Percentiles rank a stretch among this genome's conserved stretches.
These are phyloP conservation scores for Suillus spraguei DNA, from an alignment of 768 basidiomycete species.

Conservation along the genomic window DNA sequence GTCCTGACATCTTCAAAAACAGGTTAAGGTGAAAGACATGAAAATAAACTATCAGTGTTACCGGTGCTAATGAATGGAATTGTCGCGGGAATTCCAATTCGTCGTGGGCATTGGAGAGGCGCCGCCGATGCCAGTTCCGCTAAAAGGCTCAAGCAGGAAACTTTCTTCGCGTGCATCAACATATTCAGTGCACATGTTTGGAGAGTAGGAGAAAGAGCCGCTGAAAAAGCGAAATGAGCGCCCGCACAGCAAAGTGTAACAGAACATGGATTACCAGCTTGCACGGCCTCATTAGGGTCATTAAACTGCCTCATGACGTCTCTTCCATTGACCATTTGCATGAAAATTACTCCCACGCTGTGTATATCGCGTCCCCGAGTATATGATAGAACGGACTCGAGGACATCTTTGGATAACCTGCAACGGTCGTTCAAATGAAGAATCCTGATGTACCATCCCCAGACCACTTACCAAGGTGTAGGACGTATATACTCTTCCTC, in stretches of 20 bases:
- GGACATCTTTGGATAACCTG: slow-evolving; percentile 79
- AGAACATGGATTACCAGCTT: slow-evolving; percentile 46
- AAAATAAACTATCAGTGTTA: background rate
- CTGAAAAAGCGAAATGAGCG: slow-evolving; percentile 33
- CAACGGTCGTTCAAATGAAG: background rate
- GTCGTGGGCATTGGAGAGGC: slow-evolving; percentile 29
- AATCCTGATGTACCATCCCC: background rate
- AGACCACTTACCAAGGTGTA: slow-evolving; percentile 29
- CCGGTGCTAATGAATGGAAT: background rate
- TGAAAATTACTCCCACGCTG: slow-evolving; percentile 71
- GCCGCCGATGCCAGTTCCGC: slow-evolving; percentile 55
- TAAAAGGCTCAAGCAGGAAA: slow-evolving; percentile 60
- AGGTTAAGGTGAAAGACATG: background rate
- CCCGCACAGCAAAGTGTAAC: background rate
- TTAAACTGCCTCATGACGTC: slow-evolving; percentile 59
- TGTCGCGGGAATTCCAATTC: slow-evolving; percentile 4
- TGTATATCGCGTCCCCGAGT: slow-evolving; percentile 83
- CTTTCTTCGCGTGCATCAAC: slow-evolving; percentile 59
- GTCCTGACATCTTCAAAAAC: slow-evolving; percentile 29
- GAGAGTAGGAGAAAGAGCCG: slow-evolving; percentile 52
- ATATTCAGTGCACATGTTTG: slow-evolving; percentile 58
- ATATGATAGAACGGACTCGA: slow-evolving; percentile 78
- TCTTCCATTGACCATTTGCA: slow-evolving; percentile 86
- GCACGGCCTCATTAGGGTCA: slow-evolving; percentile 59
- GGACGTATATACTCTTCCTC: slow-evolving; percentile 29